phyloP scores from a whole-genome alignment of 2,329 filamentous ascomycete genomes.

The Chaetomium olivaceum region DNA sequence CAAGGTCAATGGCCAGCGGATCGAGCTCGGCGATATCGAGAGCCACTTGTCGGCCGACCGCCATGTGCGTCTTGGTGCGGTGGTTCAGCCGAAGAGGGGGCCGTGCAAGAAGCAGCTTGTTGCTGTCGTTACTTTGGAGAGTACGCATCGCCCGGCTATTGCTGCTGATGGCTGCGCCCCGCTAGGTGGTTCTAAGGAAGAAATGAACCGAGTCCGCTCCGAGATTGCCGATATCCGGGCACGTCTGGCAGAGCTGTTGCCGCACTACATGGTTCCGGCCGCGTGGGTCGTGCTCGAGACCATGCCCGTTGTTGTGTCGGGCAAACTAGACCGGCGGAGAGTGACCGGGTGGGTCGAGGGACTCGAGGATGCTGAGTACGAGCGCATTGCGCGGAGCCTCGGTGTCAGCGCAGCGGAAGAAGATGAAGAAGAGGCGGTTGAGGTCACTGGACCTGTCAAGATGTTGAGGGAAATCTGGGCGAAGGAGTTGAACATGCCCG shows the following conservation, averaged over 20 bases:
- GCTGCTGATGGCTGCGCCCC: slow-evolving; percentile 10
- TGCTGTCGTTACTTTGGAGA: slow-evolving; percentile 25
- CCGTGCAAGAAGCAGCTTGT: slow-evolving; percentile 28
- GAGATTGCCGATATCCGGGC: slow-evolving; percentile 24
- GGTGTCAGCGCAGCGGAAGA: slow-evolving; percentile 9
- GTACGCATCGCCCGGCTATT: neutral
- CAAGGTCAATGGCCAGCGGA: slow-evolving; percentile 54
- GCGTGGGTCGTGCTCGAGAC: slow-evolving; percentile 28
- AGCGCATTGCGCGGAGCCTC: slow-evolving; percentile 26
- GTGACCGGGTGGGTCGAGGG: slow-evolving; percentile 26
- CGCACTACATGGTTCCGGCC: slow-evolving; percentile 32
- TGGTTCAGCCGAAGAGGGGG: slow-evolving; percentile 29
- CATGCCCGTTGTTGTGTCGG: slow-evolving; percentile 31
- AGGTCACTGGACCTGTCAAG: slow-evolving; percentile 21
- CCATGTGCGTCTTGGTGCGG: slow-evolving; percentile 24
- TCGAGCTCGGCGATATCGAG: slow-evolving; percentile 44
- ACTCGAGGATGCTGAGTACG: slow-evolving; percentile 22
- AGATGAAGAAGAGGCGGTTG: slow-evolving; percentile 14
- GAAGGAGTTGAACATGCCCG: slow-evolving; percentile 25
- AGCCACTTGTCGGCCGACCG: slow-evolving; percentile 25
- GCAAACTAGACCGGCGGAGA: slow-evolving; percentile 28
- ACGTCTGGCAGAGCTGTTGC: slow-evolving; percentile 25
- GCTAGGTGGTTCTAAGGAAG: slow-evolving; percentile 18
- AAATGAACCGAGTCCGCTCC: slow-evolving; percentile 18
- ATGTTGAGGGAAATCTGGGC: slow-evolving; percentile 30